Evolutionary conservation across 2,329 filamentous ascomycete species (phyloP), one percentile per base, ranked within the genome.

Genomic region (Trichoderma sp.): DNA sequence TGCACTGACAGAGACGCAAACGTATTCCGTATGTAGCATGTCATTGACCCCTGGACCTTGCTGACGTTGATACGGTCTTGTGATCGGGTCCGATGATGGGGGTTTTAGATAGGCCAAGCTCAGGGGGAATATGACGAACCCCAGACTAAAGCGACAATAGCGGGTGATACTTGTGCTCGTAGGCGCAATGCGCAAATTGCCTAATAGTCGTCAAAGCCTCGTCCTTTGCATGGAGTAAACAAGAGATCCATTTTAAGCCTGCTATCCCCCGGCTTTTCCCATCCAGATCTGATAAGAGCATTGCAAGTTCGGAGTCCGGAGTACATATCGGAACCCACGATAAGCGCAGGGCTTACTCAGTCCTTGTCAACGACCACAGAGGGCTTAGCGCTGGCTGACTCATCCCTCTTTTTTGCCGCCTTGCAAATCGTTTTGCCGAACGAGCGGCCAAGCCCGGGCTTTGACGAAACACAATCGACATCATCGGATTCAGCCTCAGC

Each of bases 391-490:
- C 30, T 34, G 6, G 61, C 57, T 70, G 61, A 71, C 71, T 70
- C 71, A 72, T 50, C 53, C 68, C 17, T 50, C 30, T 57, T 63
- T 50, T 69, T 59, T 69, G 58, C 73, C 73, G 73, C 73, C 63
- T 71, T 71, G 74, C 75, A 75, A 78, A 80, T 76, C 79, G 76
- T 81, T 81, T 80, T 81, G 75, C 78, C 76, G 62, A 75, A 74
- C 74, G 70, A 73, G 73, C 78, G 79, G 80, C 78, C 80, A 80
- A 79, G 77, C 79, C 78, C 79, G 80, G 79, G 76, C 79, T 79
- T 78, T 79, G 76, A 76, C 73, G 70, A 77, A 76, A 76, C 75
- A 73, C 77, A 78, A 78, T 72, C 76, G 77, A 77, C 79, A 78
- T 75, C 78, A 79, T 76, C 79, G 79, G 76, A 77, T 73, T 77